A percentile compares a stretch with the other conserved stretches of the same genome.
Evolutionary conservation across 352 stramenopile species (phyloP).

Genomic region (Globisporangium nodosum): DNA sequence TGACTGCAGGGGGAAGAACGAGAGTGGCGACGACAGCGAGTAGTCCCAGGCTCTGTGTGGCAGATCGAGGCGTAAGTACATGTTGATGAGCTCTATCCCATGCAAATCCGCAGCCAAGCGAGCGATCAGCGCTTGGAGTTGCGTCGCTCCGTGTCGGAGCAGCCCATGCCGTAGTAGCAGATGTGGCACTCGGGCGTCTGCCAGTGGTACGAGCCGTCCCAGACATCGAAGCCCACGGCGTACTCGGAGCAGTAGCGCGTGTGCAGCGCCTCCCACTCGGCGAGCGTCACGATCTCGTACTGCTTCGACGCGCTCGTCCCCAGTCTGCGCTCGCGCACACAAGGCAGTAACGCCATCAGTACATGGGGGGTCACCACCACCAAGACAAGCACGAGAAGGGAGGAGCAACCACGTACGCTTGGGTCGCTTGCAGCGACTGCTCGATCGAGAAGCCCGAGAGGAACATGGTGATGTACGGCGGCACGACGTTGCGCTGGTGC

Average conservation of each 20-base stretch:
- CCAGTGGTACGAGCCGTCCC: conserved; percentile 81
- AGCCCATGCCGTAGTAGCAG: conserved; percentile 71
- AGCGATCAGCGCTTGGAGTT: conserved; percentile 32
- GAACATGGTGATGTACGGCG: conserved; percentile 84
- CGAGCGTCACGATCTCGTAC: conserved; percentile 83
- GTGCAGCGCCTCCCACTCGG: conserved; percentile 81
- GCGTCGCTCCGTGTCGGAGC: conserved; percentile 29
- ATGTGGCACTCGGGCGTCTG: conserved; percentile 70
- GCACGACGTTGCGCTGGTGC: conserved; percentile 74
- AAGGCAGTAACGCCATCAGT: too few relatives aligned
- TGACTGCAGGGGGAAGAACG: neutral
- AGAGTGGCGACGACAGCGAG: neutral
- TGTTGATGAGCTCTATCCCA: neutral
- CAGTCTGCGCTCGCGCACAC: conserved; percentile 20
- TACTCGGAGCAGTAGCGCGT: conserved; percentile 77
- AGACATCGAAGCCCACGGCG: conserved; percentile 74
- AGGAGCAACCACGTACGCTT: conserved; percentile 38
- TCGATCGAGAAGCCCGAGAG: conserved; percentile 77
- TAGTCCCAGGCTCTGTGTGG: neutral
- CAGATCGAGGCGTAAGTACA: neutral
- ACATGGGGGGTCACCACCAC: neutral
- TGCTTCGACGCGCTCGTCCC: conserved; percentile 46
- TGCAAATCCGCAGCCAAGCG: neutral
- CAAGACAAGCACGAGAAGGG: neutral
- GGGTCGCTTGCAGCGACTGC: conserved; percentile 63